Evolutionary conservation across 371 early-diverging fungal species (phyloP).

Genomic region (Syncephalastrum contaminatum): DNA sequence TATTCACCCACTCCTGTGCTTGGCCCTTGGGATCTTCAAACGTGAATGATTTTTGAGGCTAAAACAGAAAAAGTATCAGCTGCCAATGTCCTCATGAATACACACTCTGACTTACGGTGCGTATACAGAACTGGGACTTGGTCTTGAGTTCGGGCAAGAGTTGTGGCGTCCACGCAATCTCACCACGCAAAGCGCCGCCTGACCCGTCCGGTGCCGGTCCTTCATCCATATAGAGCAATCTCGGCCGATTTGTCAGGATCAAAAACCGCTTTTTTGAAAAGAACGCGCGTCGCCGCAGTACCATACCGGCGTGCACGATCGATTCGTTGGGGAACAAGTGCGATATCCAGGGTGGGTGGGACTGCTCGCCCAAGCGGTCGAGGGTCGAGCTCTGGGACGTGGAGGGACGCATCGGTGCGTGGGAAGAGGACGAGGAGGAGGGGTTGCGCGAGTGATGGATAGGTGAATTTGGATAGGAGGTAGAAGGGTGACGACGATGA

Average conservation of each 20-base stretch:
- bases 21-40: constrained; percentile 55
- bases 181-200: constrained; percentile 42
- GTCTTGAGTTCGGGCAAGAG: constrained; percentile 58
- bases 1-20: constrained; percentile 58
- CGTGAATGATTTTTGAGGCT: constrained; percentile 58
- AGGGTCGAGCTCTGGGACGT: constrained; percentile 11
- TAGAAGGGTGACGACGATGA: too few species aligned
- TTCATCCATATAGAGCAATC: constrained; percentile 69
- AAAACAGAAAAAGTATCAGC: not conserved
- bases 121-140: constrained; percentile 59
- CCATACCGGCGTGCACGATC: constrained; percentile 58
- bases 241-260: constrained; percentile 69
- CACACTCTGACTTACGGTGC: constrained; percentile 46
- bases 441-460: too few species aligned
- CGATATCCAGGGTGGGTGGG: constrained; percentile 36
- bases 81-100: not conserved
- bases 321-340: constrained; percentile 64
- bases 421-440: too few species aligned
- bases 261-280: constrained; percentile 62
- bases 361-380: constrained; percentile 27
- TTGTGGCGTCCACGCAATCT: constrained; percentile 57
- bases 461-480: too few species aligned
- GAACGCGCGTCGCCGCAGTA: constrained; percentile 60
- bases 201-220: constrained; percentile 37
- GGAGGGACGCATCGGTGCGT: not conserved